A percentile compares a stretch with the other conserved stretches of the same genome.
phyloP scores from a whole-genome alignment of 257 asterid genomes.

The Capsicum rhomboideum region DNA sequence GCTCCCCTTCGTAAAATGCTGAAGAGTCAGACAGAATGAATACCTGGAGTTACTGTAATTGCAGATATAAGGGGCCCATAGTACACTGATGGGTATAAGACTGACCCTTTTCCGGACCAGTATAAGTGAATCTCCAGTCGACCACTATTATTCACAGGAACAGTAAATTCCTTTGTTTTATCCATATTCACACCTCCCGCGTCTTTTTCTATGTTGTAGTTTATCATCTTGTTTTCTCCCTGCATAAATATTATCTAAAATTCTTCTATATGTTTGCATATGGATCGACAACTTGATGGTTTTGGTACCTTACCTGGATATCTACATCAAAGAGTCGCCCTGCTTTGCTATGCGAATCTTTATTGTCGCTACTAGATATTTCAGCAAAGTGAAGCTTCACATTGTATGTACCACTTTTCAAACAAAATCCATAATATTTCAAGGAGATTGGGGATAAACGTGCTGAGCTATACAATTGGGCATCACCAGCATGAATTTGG shows the following conservation, averaged over 20 bases:
- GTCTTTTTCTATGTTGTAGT: conserved; percentile 8
- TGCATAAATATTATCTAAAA: neutral
- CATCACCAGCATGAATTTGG: neutral
- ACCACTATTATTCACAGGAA: neutral
- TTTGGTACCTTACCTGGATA: conserved; percentile 10
- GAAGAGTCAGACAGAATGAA: neutral
- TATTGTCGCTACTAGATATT: neutral
- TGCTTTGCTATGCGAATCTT: neutral
- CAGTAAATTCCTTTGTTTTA: neutral
- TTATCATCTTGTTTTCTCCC: neutral
- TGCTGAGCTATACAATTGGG: conserved; percentile 7
- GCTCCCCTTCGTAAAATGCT: neutral
- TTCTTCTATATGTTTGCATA: too few relatives aligned
- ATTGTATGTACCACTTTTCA: neutral
- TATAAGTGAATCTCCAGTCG: conserved; percentile 18
- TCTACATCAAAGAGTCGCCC: conserved; percentile 15
- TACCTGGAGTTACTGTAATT: conserved; percentile 20
- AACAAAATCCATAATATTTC: conserved; percentile 25
- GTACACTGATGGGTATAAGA: neutral
- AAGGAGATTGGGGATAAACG: conserved; percentile 19
- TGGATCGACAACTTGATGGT: neutral
- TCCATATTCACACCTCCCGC: neutral
- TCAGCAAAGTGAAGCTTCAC: conserved; percentile 24
- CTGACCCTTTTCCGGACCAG: conserved; percentile 19
- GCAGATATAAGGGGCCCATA: conserved; percentile 16